Conservation (phyloP, 202 grass and related monocot genomes). For the Elaeis oleifera region DNA sequence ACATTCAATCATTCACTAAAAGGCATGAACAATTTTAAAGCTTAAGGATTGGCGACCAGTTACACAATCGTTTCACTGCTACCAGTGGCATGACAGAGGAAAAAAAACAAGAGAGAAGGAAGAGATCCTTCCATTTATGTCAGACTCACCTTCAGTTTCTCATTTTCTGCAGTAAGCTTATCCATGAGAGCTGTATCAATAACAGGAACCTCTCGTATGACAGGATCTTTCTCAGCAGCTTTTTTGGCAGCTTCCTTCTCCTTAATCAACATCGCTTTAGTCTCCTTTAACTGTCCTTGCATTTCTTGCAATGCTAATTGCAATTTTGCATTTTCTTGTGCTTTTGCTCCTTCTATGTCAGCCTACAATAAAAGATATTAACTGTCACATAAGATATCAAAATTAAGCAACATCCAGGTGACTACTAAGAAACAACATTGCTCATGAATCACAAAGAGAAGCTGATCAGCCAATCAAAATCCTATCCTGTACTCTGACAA, state of each 20-base stretch:
- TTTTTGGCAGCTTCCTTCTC: constrained; percentile 48
- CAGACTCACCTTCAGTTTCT: constrained; percentile 63
- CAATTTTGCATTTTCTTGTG: constrained; percentile 64
- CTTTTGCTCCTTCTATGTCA: constrained; percentile 82
- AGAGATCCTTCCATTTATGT: background rate
- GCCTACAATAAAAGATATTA: constrained; percentile 26
- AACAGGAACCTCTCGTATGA: constrained; percentile 49
- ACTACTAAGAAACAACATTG: no score
- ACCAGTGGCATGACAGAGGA: constrained; percentile 5
- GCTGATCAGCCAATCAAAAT: no score
- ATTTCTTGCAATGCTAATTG: constrained; percentile 56
- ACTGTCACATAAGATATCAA: no score
- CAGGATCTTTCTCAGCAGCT: constrained; percentile 43
- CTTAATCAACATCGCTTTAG: constrained; percentile 46
- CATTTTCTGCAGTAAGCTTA: constrained; percentile 75
- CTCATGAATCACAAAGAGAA: no score
- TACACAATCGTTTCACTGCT: no score
- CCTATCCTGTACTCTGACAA: no score
- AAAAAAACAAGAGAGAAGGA: background rate
- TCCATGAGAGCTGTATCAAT: constrained; percentile 45
- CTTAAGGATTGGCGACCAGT: no score
- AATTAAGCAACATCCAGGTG: no score
- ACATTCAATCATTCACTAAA: no score
- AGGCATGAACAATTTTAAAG: no score
- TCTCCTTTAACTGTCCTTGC: constrained; percentile 48